Evolutionary conservation across 305 asterid species (phyloP).

Genomic region (Fraxinus sp.): DNA sequence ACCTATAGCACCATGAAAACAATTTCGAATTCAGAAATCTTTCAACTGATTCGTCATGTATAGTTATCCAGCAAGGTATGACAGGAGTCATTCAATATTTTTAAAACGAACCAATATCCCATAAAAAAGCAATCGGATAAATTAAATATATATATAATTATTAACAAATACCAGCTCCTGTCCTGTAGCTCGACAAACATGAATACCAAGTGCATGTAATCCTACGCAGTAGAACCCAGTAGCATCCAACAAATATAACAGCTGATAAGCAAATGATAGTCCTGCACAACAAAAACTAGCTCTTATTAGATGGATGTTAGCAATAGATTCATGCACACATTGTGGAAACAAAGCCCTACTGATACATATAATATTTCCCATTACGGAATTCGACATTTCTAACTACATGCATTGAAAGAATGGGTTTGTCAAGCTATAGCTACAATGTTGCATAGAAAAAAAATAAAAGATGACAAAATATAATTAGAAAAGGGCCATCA

Average conservation of each 20-base stretch:
- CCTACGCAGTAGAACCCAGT: constrained; percentile 73
- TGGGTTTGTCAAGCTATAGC: not conserved
- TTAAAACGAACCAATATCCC: constrained; percentile 16
- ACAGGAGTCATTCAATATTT: constrained; percentile 6
- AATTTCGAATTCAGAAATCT: constrained; percentile 10
- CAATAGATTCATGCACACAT: constrained; percentile 13
- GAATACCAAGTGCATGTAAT: constrained; percentile 84
- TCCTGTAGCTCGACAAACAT: constrained; percentile 98
- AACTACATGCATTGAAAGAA: not conserved
- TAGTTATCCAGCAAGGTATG: not conserved
- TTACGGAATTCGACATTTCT: not conserved
- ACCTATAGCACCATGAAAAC: not conserved
- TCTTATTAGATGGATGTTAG: constrained; percentile 28
- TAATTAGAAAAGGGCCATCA: constrained; percentile 11
- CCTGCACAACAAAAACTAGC: constrained; percentile 48
- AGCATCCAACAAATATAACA: constrained; percentile 79
- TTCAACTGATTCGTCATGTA: constrained; percentile 4
- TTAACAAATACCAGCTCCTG: constrained; percentile 75
- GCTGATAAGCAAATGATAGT: constrained; percentile 87
- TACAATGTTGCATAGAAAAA: not conserved
- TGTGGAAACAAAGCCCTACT: constrained; percentile 9
- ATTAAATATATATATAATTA: constrained; percentile 18
- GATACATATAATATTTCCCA: constrained; percentile 11
- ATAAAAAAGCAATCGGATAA: constrained; percentile 14
- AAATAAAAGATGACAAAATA: not conserved